Base-by-base conservation (phyloP, 2,329 filamentous ascomycete species). In the Venturia nashicola region DNA sequence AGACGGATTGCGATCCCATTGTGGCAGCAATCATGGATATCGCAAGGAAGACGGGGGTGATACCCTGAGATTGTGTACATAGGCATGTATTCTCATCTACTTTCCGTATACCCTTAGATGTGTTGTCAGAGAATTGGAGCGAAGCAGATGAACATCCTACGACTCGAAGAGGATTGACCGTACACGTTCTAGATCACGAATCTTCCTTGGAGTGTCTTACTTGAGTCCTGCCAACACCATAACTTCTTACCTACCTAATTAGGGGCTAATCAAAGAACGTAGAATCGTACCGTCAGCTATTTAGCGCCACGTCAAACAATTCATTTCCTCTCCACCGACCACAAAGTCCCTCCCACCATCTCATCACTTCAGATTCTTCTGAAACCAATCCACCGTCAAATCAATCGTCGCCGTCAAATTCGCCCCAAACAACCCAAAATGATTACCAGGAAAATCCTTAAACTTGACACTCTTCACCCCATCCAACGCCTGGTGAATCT, bases 1-100 rank as follows among this genome's bases (percentile, higher is more conserved):
- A 75, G 27, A 75, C 73, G 39, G 88, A 91, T 72, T 86, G 91
- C 3, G 77, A 82, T 60, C 76, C 73, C 11, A 76, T 89, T 12
- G 77, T 82, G 12, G 73, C 76, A 12, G 77, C 79, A 59, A 81
- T 86, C 39, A 72, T 85, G 43, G 75, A 78, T 32, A 70, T 84
- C 44, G 82, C 81, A 4, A 76, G 75, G 68, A 73, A 78, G 67
- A 63, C 61, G 18, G 61, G 51, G 5, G 59, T 20, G 59, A 36
- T 57, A n/a, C 9, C 51, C 14, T 57, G 16, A 57, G 8, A 3
- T 5, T 5, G 16, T 57, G 51, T 36, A 57, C 9, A 57, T 9
- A 36, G 32, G 32, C 51, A 57, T 57, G 27, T 57, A 57, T 20
- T 34, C 32, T 57, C 32, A 36, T 57, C 20, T 57, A 9, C 36